A percentile compares a stretch with the other conserved stretches of the same genome.
Evolutionary conservation across 306 rosid species (phyloP).

Genomic region (Begonia masoniana): DNA sequence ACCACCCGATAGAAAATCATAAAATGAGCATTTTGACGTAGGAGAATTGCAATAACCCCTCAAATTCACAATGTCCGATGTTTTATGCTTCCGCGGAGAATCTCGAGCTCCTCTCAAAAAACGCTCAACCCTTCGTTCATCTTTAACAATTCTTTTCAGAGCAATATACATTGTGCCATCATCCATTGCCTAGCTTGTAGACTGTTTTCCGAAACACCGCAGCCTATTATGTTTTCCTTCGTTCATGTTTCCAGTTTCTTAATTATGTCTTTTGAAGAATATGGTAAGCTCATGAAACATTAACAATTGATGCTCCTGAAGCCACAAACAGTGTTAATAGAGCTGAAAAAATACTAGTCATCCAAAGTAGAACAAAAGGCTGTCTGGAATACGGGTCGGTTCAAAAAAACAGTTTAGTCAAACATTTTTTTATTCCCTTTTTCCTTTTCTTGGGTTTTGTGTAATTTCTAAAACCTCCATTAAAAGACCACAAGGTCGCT

Average conservation of each 20-base stretch:
- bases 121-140: constrained; percentile 95
- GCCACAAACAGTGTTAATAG: constrained; percentile 13
- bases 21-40: constrained; percentile 83
- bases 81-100: constrained; percentile 96
- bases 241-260: constrained; percentile 84
- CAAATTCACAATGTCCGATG: constrained; percentile 92
- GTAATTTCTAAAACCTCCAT: too few relatives aligned
- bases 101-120: constrained; percentile 94
- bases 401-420: too few relatives aligned
- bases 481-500: too few relatives aligned
- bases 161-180: constrained; percentile 95
- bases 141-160: constrained; percentile 75
- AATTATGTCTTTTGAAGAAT: constrained; percentile 87
- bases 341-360: not conserved
- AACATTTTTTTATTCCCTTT: too few relatives aligned
- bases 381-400: too few relatives aligned
- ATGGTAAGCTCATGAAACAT: constrained; percentile 99
- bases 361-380: too few relatives aligned
- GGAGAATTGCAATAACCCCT: constrained; percentile 99
- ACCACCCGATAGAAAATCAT: constrained; percentile 89
- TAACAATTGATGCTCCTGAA: constrained; percentile 85
- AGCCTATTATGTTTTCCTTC: constrained; percentile 86
- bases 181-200: constrained; percentile 97
- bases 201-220: constrained; percentile 90
- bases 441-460: too few relatives aligned